Conservation (phyloP, 495 filamentous ascomycete species). For the Hypoxylon cercidicola region DNA sequence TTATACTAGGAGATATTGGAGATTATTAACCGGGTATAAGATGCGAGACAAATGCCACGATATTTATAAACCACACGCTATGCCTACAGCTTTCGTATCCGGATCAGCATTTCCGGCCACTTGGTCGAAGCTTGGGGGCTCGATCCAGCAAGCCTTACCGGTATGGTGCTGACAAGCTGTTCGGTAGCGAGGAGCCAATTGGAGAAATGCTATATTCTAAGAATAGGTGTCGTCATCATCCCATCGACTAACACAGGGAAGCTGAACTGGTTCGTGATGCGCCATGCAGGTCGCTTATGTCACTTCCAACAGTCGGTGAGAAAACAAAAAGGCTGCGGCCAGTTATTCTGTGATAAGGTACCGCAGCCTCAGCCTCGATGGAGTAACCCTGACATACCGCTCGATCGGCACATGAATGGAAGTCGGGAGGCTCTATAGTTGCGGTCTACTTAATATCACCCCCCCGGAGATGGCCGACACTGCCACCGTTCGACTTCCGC, state of each 20-base stretch:
- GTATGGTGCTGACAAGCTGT: slow-evolving; percentile 22
- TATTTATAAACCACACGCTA: slow-evolving; percentile 27
- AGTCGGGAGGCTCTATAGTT: slow-evolving; percentile 15
- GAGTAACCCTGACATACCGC: slow-evolving; percentile 24
- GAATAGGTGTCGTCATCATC: slow-evolving; percentile 28
- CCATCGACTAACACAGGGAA: slow-evolving; percentile 9
- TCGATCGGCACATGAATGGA: slow-evolving; percentile 4
- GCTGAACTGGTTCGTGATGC: slow-evolving; percentile 24
- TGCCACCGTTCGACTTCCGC: neutral
- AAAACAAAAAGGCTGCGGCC: neutral
- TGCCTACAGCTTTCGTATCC: neutral
- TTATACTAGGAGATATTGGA: neutral
- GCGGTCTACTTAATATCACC: slow-evolving; percentile 35
- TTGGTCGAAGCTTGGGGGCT: slow-evolving; percentile 9
- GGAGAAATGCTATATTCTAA: slow-evolving; percentile 7
- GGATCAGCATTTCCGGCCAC: slow-evolving; percentile 1
- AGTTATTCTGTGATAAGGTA: slow-evolving; percentile 3
- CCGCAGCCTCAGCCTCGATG: slow-evolving; percentile 26
- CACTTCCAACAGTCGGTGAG: slow-evolving; percentile 40
- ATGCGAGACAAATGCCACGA: neutral
- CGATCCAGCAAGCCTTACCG: slow-evolving; percentile 34
- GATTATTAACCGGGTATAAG: neutral
- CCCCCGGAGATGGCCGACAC: slow-evolving; percentile 17
- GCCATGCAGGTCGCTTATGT: slow-evolving; percentile 32
- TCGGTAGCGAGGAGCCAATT: slow-evolving; percentile 30